Evolutionary conservation across 371 early-diverging fungal genomes (phyloP).

Genomic region (Mucor racemosus): DNA sequence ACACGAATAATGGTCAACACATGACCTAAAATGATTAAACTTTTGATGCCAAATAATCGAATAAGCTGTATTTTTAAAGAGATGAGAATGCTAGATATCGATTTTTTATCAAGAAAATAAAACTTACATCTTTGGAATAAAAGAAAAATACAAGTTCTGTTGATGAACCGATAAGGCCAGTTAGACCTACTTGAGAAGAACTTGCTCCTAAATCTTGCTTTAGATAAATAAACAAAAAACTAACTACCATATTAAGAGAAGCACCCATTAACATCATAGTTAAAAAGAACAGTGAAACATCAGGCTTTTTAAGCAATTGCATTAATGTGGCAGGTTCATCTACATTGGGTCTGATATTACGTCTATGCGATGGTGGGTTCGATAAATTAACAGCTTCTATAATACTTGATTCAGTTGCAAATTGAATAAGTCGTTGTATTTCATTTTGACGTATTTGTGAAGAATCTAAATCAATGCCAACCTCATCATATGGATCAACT

Average conservation of each 20-base stretch:
- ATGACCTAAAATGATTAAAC: slow-evolving; percentile 53
- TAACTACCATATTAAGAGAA: slow-evolving; percentile 56
- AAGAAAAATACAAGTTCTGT: slow-evolving; percentile 56
- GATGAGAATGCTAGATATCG: neutral
- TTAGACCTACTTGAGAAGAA: slow-evolving; percentile 49
- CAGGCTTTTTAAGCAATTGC: slow-evolving; percentile 44
- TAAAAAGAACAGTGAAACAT: slow-evolving; percentile 47
- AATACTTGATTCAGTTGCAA: slow-evolving; percentile 59
- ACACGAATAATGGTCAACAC: slow-evolving; percentile 53
- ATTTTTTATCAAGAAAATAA: neutral
- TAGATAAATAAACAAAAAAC: slow-evolving; percentile 53
- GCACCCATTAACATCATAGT: slow-evolving; percentile 64
- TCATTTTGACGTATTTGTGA: slow-evolving; percentile 50
- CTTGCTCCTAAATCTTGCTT: slow-evolving; percentile 55
- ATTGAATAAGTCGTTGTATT: slow-evolving; percentile 54
- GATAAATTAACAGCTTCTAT: slow-evolving; percentile 58
- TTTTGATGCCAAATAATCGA: slow-evolving; percentile 52
- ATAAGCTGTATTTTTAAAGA: slow-evolving; percentile 37
- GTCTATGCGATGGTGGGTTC: slow-evolving; percentile 49
- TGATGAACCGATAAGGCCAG: slow-evolving; percentile 53
- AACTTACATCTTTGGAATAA: slow-evolving; percentile 56
- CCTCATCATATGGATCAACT: slow-evolving; percentile 40
- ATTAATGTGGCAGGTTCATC: slow-evolving; percentile 41
- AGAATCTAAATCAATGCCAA: slow-evolving; percentile 31
- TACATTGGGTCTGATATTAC: slow-evolving; percentile 15